These are phyloP conservation scores for Brettanomyces sp. DNA, from an alignment of 805 yeast genomes.

Conservation along the genomic window DNA sequence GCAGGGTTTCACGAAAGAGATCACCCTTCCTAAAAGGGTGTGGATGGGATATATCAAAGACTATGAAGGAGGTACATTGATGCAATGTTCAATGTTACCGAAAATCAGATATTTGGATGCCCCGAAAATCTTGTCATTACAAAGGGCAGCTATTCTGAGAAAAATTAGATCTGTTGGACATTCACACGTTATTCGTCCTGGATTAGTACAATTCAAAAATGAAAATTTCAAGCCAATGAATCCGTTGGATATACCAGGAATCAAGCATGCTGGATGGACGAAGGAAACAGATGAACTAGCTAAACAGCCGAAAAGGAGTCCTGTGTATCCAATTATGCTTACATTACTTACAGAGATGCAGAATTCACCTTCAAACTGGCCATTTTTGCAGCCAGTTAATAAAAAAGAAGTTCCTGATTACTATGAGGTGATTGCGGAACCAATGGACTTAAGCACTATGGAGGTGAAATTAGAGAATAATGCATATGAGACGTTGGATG, in stretches of 20 bases:
- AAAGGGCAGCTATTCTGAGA: slow-evolving; percentile 82
- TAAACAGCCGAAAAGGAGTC: slow-evolving; percentile 86
- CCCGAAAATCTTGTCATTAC: slow-evolving; percentile 74
- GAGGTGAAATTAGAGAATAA: slow-evolving; percentile 88
- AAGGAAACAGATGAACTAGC: slow-evolving; percentile 97
- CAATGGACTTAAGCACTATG: slow-evolving; percentile 96
- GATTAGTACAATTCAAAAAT: slow-evolving; percentile 62
- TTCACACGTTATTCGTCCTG: slow-evolving; percentile 75
- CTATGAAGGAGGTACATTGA: slow-evolving; percentile 96
- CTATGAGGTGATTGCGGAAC: slow-evolving; percentile 92
- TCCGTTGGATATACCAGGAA: slow-evolving; percentile 82
- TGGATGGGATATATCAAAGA: slow-evolving; percentile 99
- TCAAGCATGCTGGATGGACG: slow-evolving; percentile 93
- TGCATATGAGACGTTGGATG: slow-evolving; percentile 83
- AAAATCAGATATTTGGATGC: slow-evolving; percentile 81
- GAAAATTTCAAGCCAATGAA: slow-evolving; percentile 44
- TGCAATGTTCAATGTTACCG: slow-evolving; percentile 96
- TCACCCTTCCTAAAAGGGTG: slow-evolving; percentile 68
- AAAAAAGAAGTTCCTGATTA: slow-evolving; percentile 93
- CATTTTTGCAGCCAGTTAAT: slow-evolving; percentile 88
- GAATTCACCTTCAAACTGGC: slow-evolving; percentile 97
- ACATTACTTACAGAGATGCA: slow-evolving; percentile 80
- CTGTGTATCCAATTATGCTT: slow-evolving; percentile 91
- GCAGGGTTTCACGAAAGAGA: slow-evolving; percentile 96
- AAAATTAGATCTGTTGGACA: slow-evolving; percentile 74